phyloP scores from a whole-genome alignment of 352 stramenopile species.

The Peronosclerospora sorghi region DNA sequence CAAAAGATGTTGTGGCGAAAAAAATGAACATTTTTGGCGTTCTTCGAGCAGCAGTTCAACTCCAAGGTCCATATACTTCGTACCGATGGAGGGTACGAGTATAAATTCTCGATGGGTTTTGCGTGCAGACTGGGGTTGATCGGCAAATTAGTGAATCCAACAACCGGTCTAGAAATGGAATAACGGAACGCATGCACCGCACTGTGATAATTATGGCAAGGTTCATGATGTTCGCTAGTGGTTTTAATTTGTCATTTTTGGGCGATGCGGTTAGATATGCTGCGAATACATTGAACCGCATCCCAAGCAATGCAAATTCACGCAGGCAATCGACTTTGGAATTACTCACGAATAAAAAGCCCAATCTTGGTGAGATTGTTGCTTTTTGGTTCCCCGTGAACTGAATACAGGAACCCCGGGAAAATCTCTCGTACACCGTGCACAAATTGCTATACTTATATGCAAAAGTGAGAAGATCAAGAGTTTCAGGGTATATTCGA shows the following conservation, averaged over 20 bases:
- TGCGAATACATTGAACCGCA: slow-evolving; percentile 18
- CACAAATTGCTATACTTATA: not conserved
- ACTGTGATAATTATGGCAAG: not conserved
- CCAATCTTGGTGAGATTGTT: slow-evolving; percentile 1
- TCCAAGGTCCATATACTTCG: too few species aligned
- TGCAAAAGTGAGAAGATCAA: slow-evolving; percentile 3
- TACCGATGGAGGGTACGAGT: too few species aligned
- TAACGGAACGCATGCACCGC: slow-evolving; percentile 24
- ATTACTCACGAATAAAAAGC: not conserved
- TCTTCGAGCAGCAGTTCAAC: too few species aligned
- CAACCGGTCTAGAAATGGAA: too few species aligned
- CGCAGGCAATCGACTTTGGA: slow-evolving; percentile 1
- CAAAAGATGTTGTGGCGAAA: too few species aligned
- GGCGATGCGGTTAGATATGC: slow-evolving; percentile 11
- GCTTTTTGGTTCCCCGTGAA: slow-evolving; percentile 5
- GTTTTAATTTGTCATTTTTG: not conserved
- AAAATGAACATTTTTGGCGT: too few species aligned
- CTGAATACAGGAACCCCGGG: not conserved
- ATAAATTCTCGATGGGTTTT: too few species aligned
- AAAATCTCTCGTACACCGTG: not conserved
- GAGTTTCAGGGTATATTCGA: slow-evolving; percentile 3
- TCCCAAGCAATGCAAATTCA: slow-evolving; percentile 12
- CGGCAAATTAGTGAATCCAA: too few species aligned
- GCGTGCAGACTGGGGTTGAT: too few species aligned
- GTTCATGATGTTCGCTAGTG: not conserved